phyloP scores from a whole-genome alignment of 805 yeast species.

The Monosporozyma yasuniensis region DNA sequence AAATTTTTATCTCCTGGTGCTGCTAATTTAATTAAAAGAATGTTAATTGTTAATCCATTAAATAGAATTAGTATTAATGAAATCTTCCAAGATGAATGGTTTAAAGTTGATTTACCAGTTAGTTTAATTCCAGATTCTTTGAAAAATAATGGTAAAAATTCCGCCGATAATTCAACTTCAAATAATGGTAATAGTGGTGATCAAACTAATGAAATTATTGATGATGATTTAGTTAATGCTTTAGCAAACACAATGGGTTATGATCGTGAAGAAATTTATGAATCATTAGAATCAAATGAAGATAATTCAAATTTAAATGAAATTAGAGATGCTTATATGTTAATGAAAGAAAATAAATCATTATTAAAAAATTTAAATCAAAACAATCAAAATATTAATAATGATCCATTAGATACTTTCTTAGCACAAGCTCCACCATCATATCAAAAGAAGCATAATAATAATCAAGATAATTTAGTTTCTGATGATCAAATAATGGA shows the following conservation, averaged over 20 bases:
- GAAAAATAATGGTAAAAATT: conserved; percentile 8
- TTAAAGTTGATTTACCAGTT: conserved; percentile 68
- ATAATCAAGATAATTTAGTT: neutral
- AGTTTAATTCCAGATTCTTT: conserved; percentile 51
- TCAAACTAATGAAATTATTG: conserved; percentile 37
- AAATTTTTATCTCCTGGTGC: conserved; percentile 82
- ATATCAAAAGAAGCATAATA: conserved; percentile 20
- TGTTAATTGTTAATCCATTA: conserved; percentile 91
- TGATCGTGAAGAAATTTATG: conserved; percentile 72
- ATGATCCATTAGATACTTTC: conserved; percentile 46
- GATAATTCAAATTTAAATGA: conserved; percentile 53
- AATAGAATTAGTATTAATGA: conserved; percentile 89
- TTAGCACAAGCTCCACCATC: conserved; percentile 57
- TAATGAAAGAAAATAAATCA: conserved; percentile 70
- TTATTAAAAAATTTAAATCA: conserved; percentile 56
- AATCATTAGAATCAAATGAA: conserved; percentile 45
- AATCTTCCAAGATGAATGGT: conserved; percentile 93
- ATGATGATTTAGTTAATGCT: conserved; percentile 67
- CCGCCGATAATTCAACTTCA: no score
- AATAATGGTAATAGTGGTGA: neutral
- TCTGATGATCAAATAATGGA: conserved; percentile 2
- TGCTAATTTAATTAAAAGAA: conserved; percentile 67
- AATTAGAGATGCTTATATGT: conserved; percentile 74
- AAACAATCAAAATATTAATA: conserved; percentile 17
- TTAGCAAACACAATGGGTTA: conserved; percentile 82